Percentiles rank a stretch among this genome's conserved stretches.
Evolutionary conservation across 495 filamentous ascomycete genomes (phyloP).

Genomic region (Annulohypoxylon maeteangense): DNA sequence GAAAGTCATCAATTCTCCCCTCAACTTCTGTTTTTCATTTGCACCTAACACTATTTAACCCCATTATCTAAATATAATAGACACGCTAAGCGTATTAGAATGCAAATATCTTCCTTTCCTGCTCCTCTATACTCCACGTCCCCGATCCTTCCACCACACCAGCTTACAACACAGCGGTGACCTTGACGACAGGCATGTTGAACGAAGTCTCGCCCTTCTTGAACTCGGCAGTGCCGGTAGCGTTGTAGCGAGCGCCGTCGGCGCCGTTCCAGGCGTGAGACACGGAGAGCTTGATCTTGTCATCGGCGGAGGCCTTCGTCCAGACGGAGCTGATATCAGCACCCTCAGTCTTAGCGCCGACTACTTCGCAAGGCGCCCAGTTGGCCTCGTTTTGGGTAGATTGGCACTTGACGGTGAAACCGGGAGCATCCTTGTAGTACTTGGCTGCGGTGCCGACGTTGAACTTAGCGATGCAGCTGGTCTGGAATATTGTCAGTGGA

Average conservation of each 20-base stretch:
- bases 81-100: slow-evolving; percentile 8
- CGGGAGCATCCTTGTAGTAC: slow-evolving; percentile 23
- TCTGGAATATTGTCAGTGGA: slow-evolving; percentile 16
- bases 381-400: slow-evolving; percentile 12
- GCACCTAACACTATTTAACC: neutral
- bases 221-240: slow-evolving; percentile 19
- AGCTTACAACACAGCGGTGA: slow-evolving; percentile 19
- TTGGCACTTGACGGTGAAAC: slow-evolving; percentile 19
- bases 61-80: neutral
- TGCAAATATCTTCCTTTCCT: neutral
- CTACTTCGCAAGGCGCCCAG: slow-evolving; percentile 8
- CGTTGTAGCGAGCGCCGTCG: slow-evolving; percentile 19
- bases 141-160: neutral
- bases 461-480: slow-evolving; percentile 18
- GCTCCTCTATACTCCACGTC: neutral
- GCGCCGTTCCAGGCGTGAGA: slow-evolving; percentile 19
- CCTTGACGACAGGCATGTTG: slow-evolving; percentile 16
- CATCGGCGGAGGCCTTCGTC: neutral
- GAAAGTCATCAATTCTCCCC: neutral
- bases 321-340: slow-evolving; percentile 17
- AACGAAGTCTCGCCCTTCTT: neutral
- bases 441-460: slow-evolving; percentile 25
- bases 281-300: slow-evolving; percentile 18
- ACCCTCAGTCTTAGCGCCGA: neutral
- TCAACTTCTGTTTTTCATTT: neutral